Evolutionary conservation across 169 alveolate species (phyloP), one percentile per base, ranked within the genome.

Genomic region (Sarcocystis neurona): DNA sequence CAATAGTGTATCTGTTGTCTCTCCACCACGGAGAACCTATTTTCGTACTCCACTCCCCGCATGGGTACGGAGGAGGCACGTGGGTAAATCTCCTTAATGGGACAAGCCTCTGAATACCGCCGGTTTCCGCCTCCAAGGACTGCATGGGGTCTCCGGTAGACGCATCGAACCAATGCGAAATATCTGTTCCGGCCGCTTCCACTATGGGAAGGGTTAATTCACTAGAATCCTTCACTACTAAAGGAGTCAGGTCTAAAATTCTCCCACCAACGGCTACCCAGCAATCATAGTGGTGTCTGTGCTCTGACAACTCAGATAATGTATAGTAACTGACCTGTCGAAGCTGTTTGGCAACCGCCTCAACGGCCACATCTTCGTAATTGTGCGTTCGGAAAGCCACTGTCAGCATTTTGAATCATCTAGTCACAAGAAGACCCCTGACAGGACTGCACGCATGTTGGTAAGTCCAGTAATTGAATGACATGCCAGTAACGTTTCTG

Each of bases 181-280:
- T 96, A 89, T 97, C 98, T 39, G 95, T 94, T 37, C 99, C 99
- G 12, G 99, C 98, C 15, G 96, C 96, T 41, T 94, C 94, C 43
- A 97, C 95, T 43, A 97, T 84, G 50, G 99, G 99, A 70, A 94
- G 94, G 78, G 97, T 94, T 50, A 92, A 68, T 43, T 34, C 44
- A 68, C 70, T 87, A 89, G 94, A 46, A 84, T 93, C 72, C 70
- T 70, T 53, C 80, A 90, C 68, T 39, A 97, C 92, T 34, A 95
- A 93, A 68, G 92, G 91, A 34, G 98, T 92, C 56, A 97, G 90
- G 88, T 97, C 97, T 58, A 92, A 95, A 2, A 96, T 98, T 86
- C 94, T 92, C 44, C 95, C 91, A 91, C 94, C 95, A 85, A 97
- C 93, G 34, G 97, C 93, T 2, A 97, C 97, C 97, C 97, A 97